These are phyloP conservation scores for Eimeria tenella DNA, from an alignment of 169 alveolate species.

Conservation along the genomic window DNA sequence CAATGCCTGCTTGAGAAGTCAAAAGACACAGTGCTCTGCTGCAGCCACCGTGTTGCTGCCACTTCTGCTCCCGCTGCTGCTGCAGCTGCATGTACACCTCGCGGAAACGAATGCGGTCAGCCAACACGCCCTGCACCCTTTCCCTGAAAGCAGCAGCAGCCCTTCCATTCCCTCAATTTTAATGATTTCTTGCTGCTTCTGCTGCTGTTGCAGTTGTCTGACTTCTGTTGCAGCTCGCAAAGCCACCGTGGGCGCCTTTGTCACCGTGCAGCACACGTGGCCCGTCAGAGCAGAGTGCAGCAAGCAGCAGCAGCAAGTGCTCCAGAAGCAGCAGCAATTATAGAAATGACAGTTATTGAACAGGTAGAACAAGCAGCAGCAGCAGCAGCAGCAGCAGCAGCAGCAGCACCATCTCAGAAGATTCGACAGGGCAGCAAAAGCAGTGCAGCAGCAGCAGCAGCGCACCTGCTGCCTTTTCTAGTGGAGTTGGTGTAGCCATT, in stretches of 20 bases:
- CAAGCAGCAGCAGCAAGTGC: background rate
- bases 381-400: background rate
- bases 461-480: slow-evolving; percentile 57
- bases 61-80: slow-evolving; percentile 3
- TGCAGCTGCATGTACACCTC: slow-evolving; percentile 40
- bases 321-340: background rate
- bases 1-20: slow-evolving; percentile 16
- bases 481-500: slow-evolving; percentile 60
- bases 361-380: background rate
- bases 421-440: background rate
- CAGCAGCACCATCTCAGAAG: background rate
- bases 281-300: background rate
- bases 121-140: slow-evolving; percentile 30
- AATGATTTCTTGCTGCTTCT: too few relatives aligned
- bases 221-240: background rate
- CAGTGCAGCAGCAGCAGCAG: slow-evolving; percentile 11
- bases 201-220: background rate
- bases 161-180: background rate
- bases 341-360: background rate
- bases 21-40: slow-evolving; percentile 17
- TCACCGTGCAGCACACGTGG: background rate
- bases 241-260: background rate
- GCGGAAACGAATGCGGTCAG: background rate
- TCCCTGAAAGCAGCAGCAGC: slow-evolving; percentile 40
- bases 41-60: slow-evolving; percentile 61